These are phyloP conservation scores for Harringtonia lauricola DNA, from an alignment of 2,329 filamentous ascomycete genomes.

Conservation along the genomic window DNA sequence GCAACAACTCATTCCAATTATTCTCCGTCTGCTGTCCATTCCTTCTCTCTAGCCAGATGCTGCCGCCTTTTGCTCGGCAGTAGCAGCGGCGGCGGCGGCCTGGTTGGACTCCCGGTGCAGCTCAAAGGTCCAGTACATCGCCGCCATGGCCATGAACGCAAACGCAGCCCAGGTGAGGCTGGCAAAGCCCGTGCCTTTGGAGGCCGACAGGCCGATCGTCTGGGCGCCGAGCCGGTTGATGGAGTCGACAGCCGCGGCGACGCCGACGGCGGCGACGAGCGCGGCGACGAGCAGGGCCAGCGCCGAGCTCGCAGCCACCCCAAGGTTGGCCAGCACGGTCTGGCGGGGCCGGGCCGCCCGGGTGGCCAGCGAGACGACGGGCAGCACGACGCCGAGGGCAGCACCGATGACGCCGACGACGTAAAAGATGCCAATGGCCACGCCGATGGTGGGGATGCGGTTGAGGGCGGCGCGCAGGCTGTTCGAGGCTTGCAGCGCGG, in stretches of 20 bases:
- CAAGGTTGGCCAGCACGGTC: constrained; percentile 24
- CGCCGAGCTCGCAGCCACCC: constrained; percentile 24
- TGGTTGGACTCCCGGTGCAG: constrained; percentile 19
- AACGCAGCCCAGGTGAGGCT: constrained; percentile 35
- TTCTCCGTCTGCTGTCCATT: too few species aligned
- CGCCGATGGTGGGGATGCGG: constrained; percentile 35
- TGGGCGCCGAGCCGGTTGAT: constrained; percentile 21
- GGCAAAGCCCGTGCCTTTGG: constrained; percentile 31
- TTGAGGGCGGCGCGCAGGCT: constrained; percentile 35
- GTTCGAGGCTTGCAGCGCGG: constrained; percentile 32
- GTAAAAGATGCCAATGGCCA: constrained; percentile 38
- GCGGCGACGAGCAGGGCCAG: constrained; percentile 10
- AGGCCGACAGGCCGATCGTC: constrained; percentile 32
- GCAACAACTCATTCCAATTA: too few species aligned
- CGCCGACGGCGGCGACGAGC: constrained; percentile 8
- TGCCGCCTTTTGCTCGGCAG: background rate
- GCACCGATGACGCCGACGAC: constrained; percentile 30
- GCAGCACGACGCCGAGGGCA: constrained; percentile 33
- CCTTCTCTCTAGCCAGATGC: too few species aligned
- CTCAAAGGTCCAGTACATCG: constrained; percentile 29
- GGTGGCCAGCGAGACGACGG: constrained; percentile 20
- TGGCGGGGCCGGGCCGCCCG: constrained; percentile 7
- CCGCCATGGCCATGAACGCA: constrained; percentile 27
- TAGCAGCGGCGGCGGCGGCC: constrained; percentile 6
- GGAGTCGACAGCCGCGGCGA: constrained; percentile 6